A percentile compares a stretch with the other conserved stretches of the same genome.
Conservation (phyloP, 2,329 filamentous ascomycete genomes). For the Ophiostoma triangulosporum region DNA sequence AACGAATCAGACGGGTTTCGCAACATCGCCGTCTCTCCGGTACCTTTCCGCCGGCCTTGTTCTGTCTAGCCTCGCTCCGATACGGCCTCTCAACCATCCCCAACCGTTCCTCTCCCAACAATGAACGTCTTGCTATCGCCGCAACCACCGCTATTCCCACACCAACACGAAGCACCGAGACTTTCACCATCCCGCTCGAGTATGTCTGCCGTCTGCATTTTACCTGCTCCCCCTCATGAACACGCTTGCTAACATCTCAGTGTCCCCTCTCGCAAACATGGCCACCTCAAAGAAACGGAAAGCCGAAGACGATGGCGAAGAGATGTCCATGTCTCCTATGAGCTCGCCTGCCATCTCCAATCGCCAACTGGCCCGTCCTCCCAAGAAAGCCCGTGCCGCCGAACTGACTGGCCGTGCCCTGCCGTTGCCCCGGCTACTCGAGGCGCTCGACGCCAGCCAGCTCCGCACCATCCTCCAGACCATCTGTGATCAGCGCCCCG, state of each 20-base stretch:
- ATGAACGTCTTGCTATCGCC: conserved; percentile 52
- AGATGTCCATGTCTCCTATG: conserved; percentile 82
- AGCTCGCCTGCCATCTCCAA: conserved; percentile 64
- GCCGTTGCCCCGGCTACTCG: conserved; percentile 59
- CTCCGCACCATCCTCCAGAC: conserved; percentile 77
- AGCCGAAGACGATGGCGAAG: conserved; percentile 68
- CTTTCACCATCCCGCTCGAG: conserved; percentile 41
- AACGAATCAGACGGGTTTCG: background rate
- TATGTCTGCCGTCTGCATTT: conserved; percentile 23
- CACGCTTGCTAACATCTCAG: conserved; percentile 18
- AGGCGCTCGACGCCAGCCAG: conserved; percentile 78
- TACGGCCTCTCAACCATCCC: background rate
- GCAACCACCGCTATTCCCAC: conserved; percentile 45
- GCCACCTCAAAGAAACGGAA: conserved; percentile 61
- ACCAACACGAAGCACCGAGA: conserved; percentile 42
- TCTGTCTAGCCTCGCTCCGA: background rate
- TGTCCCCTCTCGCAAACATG: conserved; percentile 41
- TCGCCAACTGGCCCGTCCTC: conserved; percentile 51
- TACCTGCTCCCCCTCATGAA: background rate
- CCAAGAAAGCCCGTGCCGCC: conserved; percentile 49
- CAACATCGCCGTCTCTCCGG: background rate
- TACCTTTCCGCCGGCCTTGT: background rate
- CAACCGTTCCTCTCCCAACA: background rate
- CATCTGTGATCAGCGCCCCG: conserved; percentile 80
- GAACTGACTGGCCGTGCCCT: conserved; percentile 51